A percentile compares a stretch with the other conserved stretches of the same genome.
phyloP scores from a whole-genome alignment of 192 early-diverging fungal species.

The Jimgerdemannia flammicorona region DNA sequence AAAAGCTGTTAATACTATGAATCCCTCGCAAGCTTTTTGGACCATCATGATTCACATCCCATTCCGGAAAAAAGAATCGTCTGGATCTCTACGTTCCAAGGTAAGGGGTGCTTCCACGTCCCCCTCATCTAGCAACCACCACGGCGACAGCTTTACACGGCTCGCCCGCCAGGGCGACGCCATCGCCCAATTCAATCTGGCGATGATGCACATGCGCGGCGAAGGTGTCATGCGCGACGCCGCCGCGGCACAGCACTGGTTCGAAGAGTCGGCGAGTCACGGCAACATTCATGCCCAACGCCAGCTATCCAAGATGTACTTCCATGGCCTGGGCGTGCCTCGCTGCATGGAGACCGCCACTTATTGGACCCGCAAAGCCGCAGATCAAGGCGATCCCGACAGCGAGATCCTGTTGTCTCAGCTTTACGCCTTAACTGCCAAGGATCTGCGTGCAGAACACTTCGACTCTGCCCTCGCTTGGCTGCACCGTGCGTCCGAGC shows the following conservation, averaged over 20 bases:
- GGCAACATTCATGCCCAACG: not conserved
- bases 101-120: too few species aligned
- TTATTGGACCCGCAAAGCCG: not conserved
- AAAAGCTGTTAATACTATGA: too few species aligned
- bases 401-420: not conserved
- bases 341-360: not conserved
- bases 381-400: not conserved
- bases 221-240: not conserved
- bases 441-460: not conserved
- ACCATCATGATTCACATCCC: too few species aligned
- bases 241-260: not conserved
- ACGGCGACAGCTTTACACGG: not conserved
- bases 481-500: not conserved
- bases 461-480: not conserved
- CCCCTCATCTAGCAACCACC: not conserved
- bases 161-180: not conserved
- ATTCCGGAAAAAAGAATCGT: too few species aligned
- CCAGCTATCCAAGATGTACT: not conserved
- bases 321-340: not conserved
- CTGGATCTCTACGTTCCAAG: too few species aligned
- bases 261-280: not conserved
- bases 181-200: not conserved
- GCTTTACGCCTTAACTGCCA: not conserved
- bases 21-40: too few species aligned
- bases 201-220: not conserved